Evolutionary conservation across 192 early-diverging fungal species (phyloP).

Genomic region (Radiomyces spectabilis): DNA sequence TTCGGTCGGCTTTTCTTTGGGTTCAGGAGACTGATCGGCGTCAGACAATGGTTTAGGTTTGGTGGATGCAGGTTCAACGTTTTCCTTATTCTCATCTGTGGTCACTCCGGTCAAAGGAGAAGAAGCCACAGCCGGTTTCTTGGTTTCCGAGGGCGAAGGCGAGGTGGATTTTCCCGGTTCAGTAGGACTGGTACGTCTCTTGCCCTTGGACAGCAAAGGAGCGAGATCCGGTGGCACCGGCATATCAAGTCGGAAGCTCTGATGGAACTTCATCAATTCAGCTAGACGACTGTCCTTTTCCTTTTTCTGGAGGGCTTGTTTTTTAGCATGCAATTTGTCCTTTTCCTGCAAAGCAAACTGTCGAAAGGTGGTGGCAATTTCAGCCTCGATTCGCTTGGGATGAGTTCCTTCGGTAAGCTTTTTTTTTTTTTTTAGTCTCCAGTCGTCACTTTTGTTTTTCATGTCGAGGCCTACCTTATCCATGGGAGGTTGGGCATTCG

Average conservation of each 20-base stretch:
- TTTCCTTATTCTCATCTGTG: slow-evolving; percentile 9
- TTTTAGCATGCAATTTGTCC: slow-evolving; percentile 65
- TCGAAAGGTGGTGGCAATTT: slow-evolving; percentile 45
- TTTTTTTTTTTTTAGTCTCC: not conserved
- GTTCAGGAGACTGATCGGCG: not conserved
- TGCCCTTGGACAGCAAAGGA: slow-evolving; percentile 60
- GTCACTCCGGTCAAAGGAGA: not conserved
- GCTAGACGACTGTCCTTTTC: slow-evolving; percentile 67
- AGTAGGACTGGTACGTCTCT: slow-evolving; percentile 15
- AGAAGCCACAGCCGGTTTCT: slow-evolving; percentile 3
- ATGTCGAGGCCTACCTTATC: too few species aligned
- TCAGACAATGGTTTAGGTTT: not conserved
- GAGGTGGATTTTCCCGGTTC: slow-evolving; percentile 1
- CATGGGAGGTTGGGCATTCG: too few species aligned
- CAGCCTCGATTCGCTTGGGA: slow-evolving; percentile 30
- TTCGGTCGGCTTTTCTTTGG: too few species aligned
- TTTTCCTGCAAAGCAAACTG: slow-evolving; percentile 75
- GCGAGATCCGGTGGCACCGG: slow-evolving; percentile 79
- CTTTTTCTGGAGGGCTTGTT: slow-evolving; percentile 64
- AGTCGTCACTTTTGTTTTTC: not conserved
- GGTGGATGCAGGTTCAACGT: not conserved
- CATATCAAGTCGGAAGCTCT: slow-evolving; percentile 70
- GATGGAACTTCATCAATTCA: slow-evolving; percentile 75
- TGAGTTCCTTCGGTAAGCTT: not conserved
- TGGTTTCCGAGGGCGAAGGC: not conserved